Base-by-base conservation (phyloP, 352 stramenopile genomes). In the Globisporangium uncinulatum region DNA sequence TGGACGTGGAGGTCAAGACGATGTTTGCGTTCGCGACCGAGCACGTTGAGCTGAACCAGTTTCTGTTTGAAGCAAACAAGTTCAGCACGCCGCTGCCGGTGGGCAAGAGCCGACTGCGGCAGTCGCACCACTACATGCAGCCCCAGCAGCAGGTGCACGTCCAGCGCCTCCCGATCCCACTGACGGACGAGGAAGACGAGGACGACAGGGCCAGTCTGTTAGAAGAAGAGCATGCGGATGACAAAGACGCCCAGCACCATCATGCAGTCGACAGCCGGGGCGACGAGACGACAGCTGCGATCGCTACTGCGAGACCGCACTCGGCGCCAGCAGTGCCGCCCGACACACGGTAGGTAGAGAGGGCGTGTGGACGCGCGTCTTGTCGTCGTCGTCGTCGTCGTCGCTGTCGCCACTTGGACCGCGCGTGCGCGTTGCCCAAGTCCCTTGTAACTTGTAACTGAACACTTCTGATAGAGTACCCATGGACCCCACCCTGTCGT, bases 11-110 rank as follows among this genome's bases (percentile, higher is more conserved):
- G 13, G 79, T 72, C 20, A 63, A 66, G 11, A 61, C 69, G 19
- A 67, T 80, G 66, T 78, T 79, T 32, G 74, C 76, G 31, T 76
- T 74, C 46, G 76, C 75, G 44, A 76, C 70, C 3, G 73, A 82
- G 58, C 65, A 75, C 14, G 72, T 89, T 34, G 74, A 87, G 43
- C 57, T 89, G 61, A 82, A 89, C 65, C 76, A 86, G 65, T 89
- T 89, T 43, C 60, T 89, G 10, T 87, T 78, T 34, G 67, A 85
- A 41, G 72, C 77, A 41, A 85, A 89, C 58, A 77, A 80, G 52
- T 87, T 89, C 51, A 74, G 72, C 29, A 69, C 73, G 1, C 59
- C 57, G 21, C 36, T 55, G 47, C 54, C 36, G 24, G 39, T 47
- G 32, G 6, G 21, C 17, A 56, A 41, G 44, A 37, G 53, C 44